Percentiles rank a stretch among this genome's conserved stretches.
Evolutionary conservation across 1,284 basidiomycete genomes (phyloP).

Genomic region (Ganoderma lucidum): DNA sequence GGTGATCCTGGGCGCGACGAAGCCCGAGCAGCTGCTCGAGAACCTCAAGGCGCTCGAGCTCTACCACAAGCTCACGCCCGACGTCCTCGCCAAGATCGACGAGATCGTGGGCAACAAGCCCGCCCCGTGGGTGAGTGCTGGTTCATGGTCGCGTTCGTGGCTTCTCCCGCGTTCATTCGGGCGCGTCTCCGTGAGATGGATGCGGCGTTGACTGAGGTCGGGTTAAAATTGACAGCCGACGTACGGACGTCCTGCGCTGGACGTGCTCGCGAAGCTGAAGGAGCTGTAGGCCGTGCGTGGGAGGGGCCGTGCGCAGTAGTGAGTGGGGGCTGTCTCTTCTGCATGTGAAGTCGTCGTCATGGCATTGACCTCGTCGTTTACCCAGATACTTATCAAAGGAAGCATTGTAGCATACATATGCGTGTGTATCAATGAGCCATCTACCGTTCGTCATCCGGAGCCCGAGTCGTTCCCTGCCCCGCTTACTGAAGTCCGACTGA

Average conservation of each 20-base stretch:
- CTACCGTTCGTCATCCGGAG: not conserved
- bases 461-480: not conserved
- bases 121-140: conserved; percentile 40
- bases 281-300: conserved; percentile 6
- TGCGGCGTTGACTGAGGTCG: not conserved
- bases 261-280: conserved; percentile 17
- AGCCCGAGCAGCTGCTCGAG: conserved; percentile 67
- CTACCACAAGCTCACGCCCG: conserved; percentile 72
- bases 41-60: conserved; percentile 79
- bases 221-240: conserved; percentile 21
- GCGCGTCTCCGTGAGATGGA: too few relatives aligned
- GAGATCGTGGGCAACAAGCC: conserved; percentile 65
- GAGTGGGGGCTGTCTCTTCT: not conserved
- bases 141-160: not conserved
- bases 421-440: not conserved
- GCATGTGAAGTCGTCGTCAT: not conserved
- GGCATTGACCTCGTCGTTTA: not conserved
- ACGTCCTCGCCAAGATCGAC: conserved; percentile 72
- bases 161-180: conserved; percentile 33
- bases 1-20: conserved; percentile 69
- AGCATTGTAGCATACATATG: conserved; percentile 1
- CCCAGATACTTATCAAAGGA: not conserved
- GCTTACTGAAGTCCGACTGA: not conserved
- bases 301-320: not conserved
- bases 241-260: conserved; percentile 29